Conservation (phyloP, 768 basidiomycete genomes). For the Boletus reticulatus region DNA sequence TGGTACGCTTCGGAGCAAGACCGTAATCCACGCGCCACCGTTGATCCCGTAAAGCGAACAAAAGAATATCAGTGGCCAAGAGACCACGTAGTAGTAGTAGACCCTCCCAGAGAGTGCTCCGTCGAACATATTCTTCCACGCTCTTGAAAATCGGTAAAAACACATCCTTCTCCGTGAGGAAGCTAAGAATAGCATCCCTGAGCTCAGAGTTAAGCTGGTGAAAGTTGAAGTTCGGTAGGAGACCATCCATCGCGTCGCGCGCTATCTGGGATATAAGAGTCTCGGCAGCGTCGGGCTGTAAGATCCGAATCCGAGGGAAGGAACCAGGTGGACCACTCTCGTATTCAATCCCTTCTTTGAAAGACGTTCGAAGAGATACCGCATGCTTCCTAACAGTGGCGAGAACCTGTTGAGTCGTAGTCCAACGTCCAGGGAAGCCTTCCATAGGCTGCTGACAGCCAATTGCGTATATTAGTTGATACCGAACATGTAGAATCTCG, state of each 20-base stretch:
- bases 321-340: neutral
- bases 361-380: neutral
- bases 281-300: neutral
- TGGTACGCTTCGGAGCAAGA: constrained; percentile 38
- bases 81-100: constrained; percentile 47
- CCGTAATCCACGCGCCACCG: constrained; percentile 56
- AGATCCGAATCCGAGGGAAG: constrained; percentile 20
- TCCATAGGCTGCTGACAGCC: constrained; percentile 27
- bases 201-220: neutral
- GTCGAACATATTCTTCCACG: constrained; percentile 9
- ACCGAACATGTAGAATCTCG: constrained; percentile 28
- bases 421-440: constrained; percentile 34
- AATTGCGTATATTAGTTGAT: constrained; percentile 34
- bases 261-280: neutral
- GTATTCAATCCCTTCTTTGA: neutral
- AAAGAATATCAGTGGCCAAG: constrained; percentile 40
- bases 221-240: constrained; percentile 16
- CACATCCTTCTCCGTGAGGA: neutral
- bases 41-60: constrained; percentile 35
- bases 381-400: constrained; percentile 12
- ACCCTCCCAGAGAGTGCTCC: constrained; percentile 29
- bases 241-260: constrained; percentile 3
- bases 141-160: neutral
- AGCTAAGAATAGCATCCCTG: neutral
- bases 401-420: constrained; percentile 27